A percentile compares a stretch with the other conserved stretches of the same genome.
Conservation (phyloP, 352 stramenopile genomes). For the Hyaloperonospora brassicae region DNA sequence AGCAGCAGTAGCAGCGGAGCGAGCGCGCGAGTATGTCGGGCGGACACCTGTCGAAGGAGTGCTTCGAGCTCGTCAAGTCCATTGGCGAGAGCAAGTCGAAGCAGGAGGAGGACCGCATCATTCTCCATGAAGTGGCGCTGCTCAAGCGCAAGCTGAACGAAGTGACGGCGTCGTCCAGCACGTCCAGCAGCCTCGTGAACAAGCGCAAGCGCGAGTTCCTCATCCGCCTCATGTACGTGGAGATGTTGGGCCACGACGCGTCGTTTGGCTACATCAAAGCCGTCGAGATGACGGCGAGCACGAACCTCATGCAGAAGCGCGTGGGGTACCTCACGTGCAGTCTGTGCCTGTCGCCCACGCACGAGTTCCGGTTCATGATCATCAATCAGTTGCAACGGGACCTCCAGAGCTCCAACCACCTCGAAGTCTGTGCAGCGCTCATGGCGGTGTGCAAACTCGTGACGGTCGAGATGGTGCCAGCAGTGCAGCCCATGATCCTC, state of each 20-base stretch:
- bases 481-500: conserved; percentile 91
- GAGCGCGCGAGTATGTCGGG: conserved; percentile 54
- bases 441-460: conserved; percentile 94
- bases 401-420: conserved; percentile 84
- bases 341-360: conserved; percentile 93
- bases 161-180: conserved; percentile 66
- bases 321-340: conserved; percentile 94
- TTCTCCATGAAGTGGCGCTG: conserved; percentile 91
- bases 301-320: conserved; percentile 97
- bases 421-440: conserved; percentile 93
- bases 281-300: conserved; percentile 96
- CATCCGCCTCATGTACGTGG: conserved; percentile 98
- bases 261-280: conserved; percentile 98
- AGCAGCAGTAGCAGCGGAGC: background rate
- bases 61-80: conserved; percentile 99
- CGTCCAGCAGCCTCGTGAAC: conserved; percentile 67
- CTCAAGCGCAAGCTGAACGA: conserved; percentile 95
- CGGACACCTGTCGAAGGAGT: conserved; percentile 93
- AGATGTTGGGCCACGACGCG: conserved; percentile 99
- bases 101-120: conserved; percentile 99
- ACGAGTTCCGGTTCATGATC: conserved; percentile 99
- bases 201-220: conserved; percentile 99
- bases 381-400: conserved; percentile 99
- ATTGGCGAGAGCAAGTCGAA: conserved; percentile 99
- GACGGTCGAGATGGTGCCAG: conserved; percentile 98